These are phyloP conservation scores for Fremontodendron californicum DNA, from an alignment of 345 rosid genomes.

Conservation along the genomic window DNA sequence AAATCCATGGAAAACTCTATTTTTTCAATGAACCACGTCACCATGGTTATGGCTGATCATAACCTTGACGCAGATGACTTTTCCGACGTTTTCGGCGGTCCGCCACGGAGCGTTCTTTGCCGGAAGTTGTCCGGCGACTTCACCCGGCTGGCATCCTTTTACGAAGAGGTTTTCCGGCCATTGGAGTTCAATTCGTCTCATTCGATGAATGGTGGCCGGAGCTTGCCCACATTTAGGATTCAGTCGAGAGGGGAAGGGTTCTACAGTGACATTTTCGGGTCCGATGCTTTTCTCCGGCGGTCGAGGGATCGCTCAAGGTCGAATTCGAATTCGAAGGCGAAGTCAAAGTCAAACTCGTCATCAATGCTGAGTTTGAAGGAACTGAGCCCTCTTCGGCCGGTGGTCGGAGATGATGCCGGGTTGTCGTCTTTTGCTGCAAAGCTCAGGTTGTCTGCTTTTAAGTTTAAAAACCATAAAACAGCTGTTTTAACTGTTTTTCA, in stretches of 20 bases:
- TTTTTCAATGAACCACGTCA: not conserved
- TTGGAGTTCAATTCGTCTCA: conserved; percentile 24
- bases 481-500: not conserved
- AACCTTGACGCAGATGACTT: conserved; percentile 41
- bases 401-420: conserved; percentile 53
- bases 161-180: conserved; percentile 58
- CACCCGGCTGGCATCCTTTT: conserved; percentile 43
- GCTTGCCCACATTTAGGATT: conserved; percentile 62
- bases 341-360: conserved; percentile 73
- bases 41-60: conserved; percentile 6
- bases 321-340: conserved; percentile 51
- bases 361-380: conserved; percentile 77
- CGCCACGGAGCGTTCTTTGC: conserved; percentile 60
- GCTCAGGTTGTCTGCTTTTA: conserved; percentile 48
- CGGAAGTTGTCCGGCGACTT: conserved; percentile 61
- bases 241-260: conserved; percentile 49
- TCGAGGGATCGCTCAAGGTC: conserved; percentile 50
- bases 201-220: conserved; percentile 43
- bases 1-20: conserved; percentile 32
- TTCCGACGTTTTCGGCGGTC: no score
- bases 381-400: conserved; percentile 63
- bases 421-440: conserved; percentile 72
- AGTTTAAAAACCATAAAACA: not conserved
- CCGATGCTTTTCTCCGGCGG: conserved; percentile 28
- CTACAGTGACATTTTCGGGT: conserved; percentile 59